phyloP scores from a whole-genome alignment of 2,329 filamentous ascomycete genomes.

The Diaporthe eres region DNA sequence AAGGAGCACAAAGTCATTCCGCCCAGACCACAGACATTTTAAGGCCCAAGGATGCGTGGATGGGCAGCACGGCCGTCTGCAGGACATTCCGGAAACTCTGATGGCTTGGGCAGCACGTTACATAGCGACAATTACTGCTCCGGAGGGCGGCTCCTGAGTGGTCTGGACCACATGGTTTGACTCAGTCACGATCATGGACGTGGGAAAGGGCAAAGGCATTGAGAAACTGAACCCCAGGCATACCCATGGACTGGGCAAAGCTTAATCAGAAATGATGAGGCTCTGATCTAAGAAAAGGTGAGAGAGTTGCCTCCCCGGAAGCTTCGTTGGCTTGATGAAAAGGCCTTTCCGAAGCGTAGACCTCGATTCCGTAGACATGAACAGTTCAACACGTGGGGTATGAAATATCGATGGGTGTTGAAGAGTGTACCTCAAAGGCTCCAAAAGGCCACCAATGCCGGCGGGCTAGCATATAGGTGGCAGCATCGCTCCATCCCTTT shows the following conservation, averaged over 20 bases:
- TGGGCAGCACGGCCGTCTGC: not conserved
- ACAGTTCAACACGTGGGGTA: not conserved
- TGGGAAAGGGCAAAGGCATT: not conserved
- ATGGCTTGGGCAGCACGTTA: not conserved
- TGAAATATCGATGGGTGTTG: not conserved
- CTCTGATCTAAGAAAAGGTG: not conserved
- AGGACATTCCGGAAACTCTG: not conserved
- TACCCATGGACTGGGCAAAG: slow-evolving; percentile 1
- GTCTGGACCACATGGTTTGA: not conserved
- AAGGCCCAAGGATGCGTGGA: not conserved
- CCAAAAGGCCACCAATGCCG: too few species aligned
- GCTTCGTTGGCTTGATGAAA: not conserved
- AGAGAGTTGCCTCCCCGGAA: not conserved
- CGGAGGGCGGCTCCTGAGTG: not conserved
- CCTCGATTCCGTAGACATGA: not conserved
- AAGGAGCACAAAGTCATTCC: not conserved
- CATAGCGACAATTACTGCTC: too few species aligned
- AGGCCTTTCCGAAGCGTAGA: not conserved
- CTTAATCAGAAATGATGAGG: not conserved
- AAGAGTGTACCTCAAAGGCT: not conserved
- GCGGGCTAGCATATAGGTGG: too few species aligned
- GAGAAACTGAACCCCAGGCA: not conserved
- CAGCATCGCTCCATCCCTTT: not conserved
- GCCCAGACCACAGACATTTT: not conserved
- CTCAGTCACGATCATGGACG: not conserved